Evolutionary conservation across 2,329 filamentous ascomycete species (phyloP), one percentile per base, ranked within the genome.

Genomic region (Cladophialophora immunda): DNA sequence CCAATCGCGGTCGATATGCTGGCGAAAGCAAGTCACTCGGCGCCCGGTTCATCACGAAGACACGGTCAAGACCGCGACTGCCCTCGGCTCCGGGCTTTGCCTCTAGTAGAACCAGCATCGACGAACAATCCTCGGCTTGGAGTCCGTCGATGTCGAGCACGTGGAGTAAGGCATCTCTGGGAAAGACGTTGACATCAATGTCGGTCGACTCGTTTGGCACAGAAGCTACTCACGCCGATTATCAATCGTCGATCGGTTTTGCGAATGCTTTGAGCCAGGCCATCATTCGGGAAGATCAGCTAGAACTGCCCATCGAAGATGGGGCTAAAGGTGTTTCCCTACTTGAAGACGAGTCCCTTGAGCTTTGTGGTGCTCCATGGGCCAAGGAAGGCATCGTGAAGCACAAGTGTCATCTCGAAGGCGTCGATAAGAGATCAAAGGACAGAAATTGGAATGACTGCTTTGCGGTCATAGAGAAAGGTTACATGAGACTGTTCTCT

Each of bases 161-260:
- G 0, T 97, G 94, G 93, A 97, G 94, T 81, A 94, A 92, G 74
- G 92, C 95, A 75, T 98, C 94, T 0, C 85, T 97, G 67, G 93
- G 94, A 34, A 93, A 96, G 76, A 97, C 93, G 0, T 89, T 96
- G 69, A 93, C 93, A 0, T 94, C 93, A 2, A 92, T 95, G 83
- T 97, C 94, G 4, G 91, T 97, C 74, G 93, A 97, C 76, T 97
- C 94, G 0, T 89, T 98, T 73, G 90, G 89, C 22, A 93, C 92
- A 1, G 86, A 89, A 36, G 87, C 89, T 55, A 63, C 45, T n/a
- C 67, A 67, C n/a, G 66, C 58, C 13, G 93, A 97, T 74, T 97
- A 94, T 78, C 93, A 97, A 79, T 94, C 97, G 79, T 96, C 93
- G 0, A 97, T 99, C 75, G 95, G 95, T 0, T 99, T 99, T 76